These are phyloP conservation scores for Fusarium subtropicale DNA, from an alignment of 2,329 filamentous ascomycete genomes.

Conservation along the genomic window DNA sequence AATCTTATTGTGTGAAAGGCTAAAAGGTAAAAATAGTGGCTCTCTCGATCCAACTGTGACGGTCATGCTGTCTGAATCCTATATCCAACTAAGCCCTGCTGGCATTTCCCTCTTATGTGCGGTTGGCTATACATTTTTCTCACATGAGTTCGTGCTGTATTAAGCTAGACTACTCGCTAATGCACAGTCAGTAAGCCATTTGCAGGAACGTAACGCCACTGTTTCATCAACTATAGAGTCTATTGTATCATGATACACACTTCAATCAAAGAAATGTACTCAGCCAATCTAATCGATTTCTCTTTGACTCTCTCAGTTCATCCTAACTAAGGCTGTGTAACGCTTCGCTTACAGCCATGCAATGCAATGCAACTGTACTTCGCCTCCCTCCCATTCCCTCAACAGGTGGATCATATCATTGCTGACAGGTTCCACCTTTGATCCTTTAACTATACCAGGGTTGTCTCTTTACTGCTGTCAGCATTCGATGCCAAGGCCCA, in stretches of 20 bases:
- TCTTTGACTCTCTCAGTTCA: not conserved
- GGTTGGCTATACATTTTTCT: not conserved
- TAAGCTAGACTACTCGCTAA: not conserved
- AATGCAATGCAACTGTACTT: constrained; percentile 18
- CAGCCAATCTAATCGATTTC: not conserved
- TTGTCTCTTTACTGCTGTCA: not conserved
- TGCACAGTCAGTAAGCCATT: not conserved
- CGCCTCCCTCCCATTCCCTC: constrained; percentile 30
- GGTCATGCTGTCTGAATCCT: not conserved
- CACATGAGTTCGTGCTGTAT: constrained; percentile 7
- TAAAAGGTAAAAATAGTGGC: not conserved
- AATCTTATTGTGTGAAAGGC: not conserved
- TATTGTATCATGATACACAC: not conserved
- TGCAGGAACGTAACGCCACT: constrained; percentile 18
- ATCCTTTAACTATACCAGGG: constrained; percentile 1
- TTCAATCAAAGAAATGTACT: not conserved
- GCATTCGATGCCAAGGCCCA: not conserved
- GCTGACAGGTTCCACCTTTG: constrained; percentile 25
- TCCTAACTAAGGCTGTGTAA: constrained; percentile 22
- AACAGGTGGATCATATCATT: constrained; percentile 16
- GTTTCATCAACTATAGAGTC: constrained; percentile 7
- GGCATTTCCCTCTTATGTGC: not conserved
- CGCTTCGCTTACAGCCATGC: not conserved
- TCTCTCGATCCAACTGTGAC: not conserved
- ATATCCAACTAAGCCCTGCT: not conserved